Conservation (phyloP, 2,329 filamentous ascomycete genomes). For the Penicillium sp. region DNA sequence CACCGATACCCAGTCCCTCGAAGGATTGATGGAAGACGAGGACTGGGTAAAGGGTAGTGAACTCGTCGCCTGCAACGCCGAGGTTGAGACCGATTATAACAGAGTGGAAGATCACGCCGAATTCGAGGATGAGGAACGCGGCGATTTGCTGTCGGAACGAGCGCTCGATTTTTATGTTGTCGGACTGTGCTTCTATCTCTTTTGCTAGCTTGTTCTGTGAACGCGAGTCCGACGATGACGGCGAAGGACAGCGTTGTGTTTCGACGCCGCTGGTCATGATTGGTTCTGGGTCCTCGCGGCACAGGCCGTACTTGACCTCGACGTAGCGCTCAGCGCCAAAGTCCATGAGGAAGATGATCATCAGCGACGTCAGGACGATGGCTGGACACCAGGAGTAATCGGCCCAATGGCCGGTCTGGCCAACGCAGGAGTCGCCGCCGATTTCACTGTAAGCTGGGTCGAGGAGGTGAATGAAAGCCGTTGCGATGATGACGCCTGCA, state of each 20-base stretch:
- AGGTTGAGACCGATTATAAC: slow-evolving; percentile 60
- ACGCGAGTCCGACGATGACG: not conserved
- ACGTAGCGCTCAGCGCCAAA: slow-evolving; percentile 23
- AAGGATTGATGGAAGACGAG: slow-evolving; percentile 60
- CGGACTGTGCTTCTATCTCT: slow-evolving; percentile 13
- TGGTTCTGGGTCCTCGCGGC: slow-evolving; percentile 20
- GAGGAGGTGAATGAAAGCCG: slow-evolving; percentile 46
- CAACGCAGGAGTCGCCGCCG: slow-evolving; percentile 47
- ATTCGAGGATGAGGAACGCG: slow-evolving; percentile 49
- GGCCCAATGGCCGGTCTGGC: slow-evolving; percentile 50
- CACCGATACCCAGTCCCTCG: slow-evolving; percentile 58
- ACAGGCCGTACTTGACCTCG: slow-evolving; percentile 21
- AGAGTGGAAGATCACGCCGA: slow-evolving; percentile 58
- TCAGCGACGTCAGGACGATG: slow-evolving; percentile 45
- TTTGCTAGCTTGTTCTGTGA: slow-evolving; percentile 12
- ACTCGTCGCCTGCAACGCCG: slow-evolving; percentile 54
- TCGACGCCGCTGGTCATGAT: slow-evolving; percentile 14
- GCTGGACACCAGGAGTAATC: slow-evolving; percentile 50
- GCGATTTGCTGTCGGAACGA: slow-evolving; percentile 37
- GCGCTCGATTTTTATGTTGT: slow-evolving; percentile 18
- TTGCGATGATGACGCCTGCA: slow-evolving; percentile 45
- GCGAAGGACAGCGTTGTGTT: slow-evolving; percentile 1
- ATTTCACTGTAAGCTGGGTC: slow-evolving; percentile 44
- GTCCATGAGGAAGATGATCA: slow-evolving; percentile 43
- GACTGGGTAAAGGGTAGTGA: slow-evolving; percentile 54